Conservation (phyloP, 2,329 filamentous ascomycete species). For the Paecilomyces dactylethromorphus region DNA sequence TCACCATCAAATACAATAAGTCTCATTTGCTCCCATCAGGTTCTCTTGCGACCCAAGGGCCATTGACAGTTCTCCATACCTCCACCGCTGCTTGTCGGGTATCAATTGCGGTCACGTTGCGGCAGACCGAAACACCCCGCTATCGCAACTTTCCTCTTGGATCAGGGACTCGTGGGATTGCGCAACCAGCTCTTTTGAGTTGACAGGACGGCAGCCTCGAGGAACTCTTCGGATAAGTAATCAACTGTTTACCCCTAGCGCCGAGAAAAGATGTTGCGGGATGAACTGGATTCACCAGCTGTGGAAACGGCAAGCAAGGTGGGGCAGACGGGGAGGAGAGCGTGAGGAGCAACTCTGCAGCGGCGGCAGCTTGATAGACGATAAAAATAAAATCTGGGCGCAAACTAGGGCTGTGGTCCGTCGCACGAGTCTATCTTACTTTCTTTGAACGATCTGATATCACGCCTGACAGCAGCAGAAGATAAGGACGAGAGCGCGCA, state of each 20-base stretch:
- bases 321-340: not conserved
- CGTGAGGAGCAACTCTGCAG: slow-evolving; percentile 1
- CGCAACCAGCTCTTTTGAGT: not conserved
- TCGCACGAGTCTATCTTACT: not conserved
- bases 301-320: not conserved
- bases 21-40: not conserved
- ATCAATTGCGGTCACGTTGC: not conserved
- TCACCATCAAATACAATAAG: not conserved
- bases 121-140: not conserved
- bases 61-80: not conserved
- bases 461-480: not conserved
- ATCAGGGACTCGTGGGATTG: not conserved
- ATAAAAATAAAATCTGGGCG: not conserved
- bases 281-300: not conserved
- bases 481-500: not conserved
- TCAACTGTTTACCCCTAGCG: not conserved
- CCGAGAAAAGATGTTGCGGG: not conserved
- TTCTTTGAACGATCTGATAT: not conserved
- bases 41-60: not conserved
- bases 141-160: not conserved
- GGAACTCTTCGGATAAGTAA: not conserved
- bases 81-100: not conserved
- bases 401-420: not conserved
- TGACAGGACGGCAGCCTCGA: not conserved
- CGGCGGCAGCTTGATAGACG: not conserved